phyloP scores from a whole-genome alignment of 306 rosid genomes.

The Trifolium subterraneum region DNA sequence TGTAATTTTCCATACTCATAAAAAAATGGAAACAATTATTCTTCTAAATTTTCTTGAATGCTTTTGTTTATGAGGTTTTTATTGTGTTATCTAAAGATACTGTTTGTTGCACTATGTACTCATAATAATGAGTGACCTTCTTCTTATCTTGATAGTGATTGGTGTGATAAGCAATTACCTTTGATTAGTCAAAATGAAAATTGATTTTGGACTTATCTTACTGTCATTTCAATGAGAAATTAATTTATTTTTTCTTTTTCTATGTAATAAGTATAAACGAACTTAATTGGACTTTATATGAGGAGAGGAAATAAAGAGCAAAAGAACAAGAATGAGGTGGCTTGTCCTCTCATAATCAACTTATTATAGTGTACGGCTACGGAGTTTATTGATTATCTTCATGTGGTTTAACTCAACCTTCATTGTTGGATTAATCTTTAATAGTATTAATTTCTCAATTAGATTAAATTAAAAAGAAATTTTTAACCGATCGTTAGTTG shows the following conservation, averaged over 20 bases:
- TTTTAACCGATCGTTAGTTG: too few relatives aligned
- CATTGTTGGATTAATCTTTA: neutral
- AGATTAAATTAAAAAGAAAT: too few relatives aligned
- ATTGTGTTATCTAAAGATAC: conserved; percentile 49
- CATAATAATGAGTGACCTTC: conserved; percentile 60
- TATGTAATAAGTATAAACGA: conserved; percentile 40
- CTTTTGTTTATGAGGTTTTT: conserved; percentile 51
- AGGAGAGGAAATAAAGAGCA: conserved; percentile 12
- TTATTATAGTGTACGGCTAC: conserved; percentile 10
- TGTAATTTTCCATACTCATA: conserved; percentile 63
- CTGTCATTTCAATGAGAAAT: conserved; percentile 61
- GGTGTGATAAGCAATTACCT: conserved; percentile 44
- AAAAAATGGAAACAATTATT: conserved; percentile 32
- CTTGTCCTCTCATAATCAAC: conserved; percentile 6
- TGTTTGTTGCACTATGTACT: conserved; percentile 49
- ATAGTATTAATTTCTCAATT: neutral
- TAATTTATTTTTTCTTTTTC: neutral
- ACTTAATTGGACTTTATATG: conserved; percentile 38
- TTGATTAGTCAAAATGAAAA: conserved; percentile 67
- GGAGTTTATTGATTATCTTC: neutral
- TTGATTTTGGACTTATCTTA: conserved; percentile 59
- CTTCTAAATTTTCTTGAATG: conserved; percentile 37
- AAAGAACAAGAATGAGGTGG: conserved; percentile 20
- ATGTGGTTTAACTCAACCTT: neutral
- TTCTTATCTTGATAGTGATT: conserved; percentile 69